Percentiles rank a stretch among this genome's conserved stretches.
Evolutionary conservation across 2,329 filamentous ascomycete genomes (phyloP).

Genomic region (Fusarium heterosporum): DNA sequence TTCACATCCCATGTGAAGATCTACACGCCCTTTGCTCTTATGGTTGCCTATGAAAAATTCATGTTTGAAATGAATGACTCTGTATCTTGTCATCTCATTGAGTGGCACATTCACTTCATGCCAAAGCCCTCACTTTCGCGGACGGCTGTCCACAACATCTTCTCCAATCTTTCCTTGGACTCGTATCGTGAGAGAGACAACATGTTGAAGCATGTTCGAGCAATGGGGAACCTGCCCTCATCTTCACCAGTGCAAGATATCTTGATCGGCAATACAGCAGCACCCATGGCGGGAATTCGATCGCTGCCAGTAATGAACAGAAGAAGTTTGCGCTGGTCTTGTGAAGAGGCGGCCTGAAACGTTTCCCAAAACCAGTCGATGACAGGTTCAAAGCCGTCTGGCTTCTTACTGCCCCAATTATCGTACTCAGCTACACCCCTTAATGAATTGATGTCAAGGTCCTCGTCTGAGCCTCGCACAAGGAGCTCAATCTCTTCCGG

Average conservation of each 20-base stretch:
- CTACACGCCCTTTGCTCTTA: constrained; percentile 14
- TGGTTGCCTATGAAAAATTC: constrained; percentile 35
- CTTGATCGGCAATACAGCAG: constrained; percentile 81
- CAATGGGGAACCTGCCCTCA: constrained; percentile 80
- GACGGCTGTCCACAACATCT: constrained; percentile 86
- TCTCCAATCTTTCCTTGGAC: constrained; percentile 74
- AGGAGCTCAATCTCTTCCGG: constrained; percentile 93
- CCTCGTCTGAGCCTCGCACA: constrained; percentile 85
- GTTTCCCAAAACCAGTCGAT: constrained; percentile 91
- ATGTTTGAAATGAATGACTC: constrained; percentile 24
- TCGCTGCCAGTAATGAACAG: constrained; percentile 92
- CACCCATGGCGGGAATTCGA: constrained; percentile 88
- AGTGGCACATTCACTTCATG: constrained; percentile 69
- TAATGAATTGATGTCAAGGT: constrained; percentile 81
- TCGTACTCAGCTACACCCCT: constrained; percentile 84
- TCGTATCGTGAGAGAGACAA: constrained; percentile 80
- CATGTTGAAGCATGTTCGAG: constrained; percentile 91
- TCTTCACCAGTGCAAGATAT: constrained; percentile 82
- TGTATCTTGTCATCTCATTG: constrained; percentile 36
- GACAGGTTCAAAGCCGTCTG: constrained; percentile 71
- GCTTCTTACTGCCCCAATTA: constrained; percentile 74
- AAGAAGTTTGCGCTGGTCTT: constrained; percentile 80
- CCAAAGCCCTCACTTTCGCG: constrained; percentile 92
- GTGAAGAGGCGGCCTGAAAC: constrained; percentile 73
- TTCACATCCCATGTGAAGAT: constrained; percentile 15